Conservation (phyloP, 2,329 filamentous ascomycete species). For the Lachnellula cervina region DNA sequence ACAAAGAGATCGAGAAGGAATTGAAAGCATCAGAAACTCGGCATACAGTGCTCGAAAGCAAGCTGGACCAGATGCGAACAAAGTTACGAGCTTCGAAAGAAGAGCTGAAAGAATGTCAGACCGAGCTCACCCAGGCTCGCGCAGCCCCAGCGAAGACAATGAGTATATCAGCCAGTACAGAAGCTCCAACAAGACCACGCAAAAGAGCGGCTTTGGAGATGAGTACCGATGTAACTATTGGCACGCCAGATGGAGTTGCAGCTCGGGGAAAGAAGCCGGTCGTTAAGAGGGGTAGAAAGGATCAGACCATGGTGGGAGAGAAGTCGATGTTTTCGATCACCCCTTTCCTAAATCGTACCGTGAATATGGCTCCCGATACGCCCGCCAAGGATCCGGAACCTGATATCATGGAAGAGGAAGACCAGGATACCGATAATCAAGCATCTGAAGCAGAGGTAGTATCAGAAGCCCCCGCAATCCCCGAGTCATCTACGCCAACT, state of each 20-base stretch:
- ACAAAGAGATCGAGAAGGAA: slow-evolving; percentile 36
- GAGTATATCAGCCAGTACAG: slow-evolving; percentile 11
- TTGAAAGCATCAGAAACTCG: slow-evolving; percentile 57
- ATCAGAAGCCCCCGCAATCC: background rate
- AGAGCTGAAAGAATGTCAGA: slow-evolving; percentile 63
- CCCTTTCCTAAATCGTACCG: slow-evolving; percentile 79
- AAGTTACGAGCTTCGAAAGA: slow-evolving; percentile 61
- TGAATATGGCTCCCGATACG: slow-evolving; percentile 46
- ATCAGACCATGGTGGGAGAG: slow-evolving; percentile 64
- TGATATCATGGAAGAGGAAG: slow-evolving; percentile 4
- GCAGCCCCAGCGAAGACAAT: slow-evolving; percentile 25
- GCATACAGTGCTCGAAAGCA: slow-evolving; percentile 63
- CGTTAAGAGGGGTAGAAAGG: slow-evolving; percentile 52
- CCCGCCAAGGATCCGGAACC: slow-evolving; percentile 14
- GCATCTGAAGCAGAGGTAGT: background rate
- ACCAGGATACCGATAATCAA: slow-evolving; percentile 5
- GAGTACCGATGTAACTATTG: slow-evolving; percentile 42
- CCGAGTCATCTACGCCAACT: slow-evolving; percentile 3
- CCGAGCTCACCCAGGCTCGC: slow-evolving; percentile 36
- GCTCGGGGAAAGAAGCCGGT: slow-evolving; percentile 38
- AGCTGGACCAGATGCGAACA: slow-evolving; percentile 49
- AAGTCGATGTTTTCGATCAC: slow-evolving; percentile 94
- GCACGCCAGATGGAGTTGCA: slow-evolving; percentile 44
- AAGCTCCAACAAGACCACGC: slow-evolving; percentile 28
- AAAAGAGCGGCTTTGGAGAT: slow-evolving; percentile 40